phyloP scores from a whole-genome alignment of 2,329 filamentous ascomycete genomes.

The Fusarium xyrophilum region DNA sequence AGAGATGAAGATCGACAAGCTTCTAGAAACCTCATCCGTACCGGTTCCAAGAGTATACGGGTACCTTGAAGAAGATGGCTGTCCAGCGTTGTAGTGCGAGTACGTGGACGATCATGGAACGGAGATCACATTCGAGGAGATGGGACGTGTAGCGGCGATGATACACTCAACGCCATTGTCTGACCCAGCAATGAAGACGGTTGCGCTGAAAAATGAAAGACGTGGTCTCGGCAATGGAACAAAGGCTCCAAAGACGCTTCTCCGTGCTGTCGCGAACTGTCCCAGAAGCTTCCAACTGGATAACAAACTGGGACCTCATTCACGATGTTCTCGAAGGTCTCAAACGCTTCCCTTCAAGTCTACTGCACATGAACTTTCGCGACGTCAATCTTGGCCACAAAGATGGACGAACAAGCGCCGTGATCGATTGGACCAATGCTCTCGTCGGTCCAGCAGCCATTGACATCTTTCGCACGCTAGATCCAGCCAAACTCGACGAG shows the following conservation, averaged over 20 bases:
- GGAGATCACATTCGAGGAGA: background rate
- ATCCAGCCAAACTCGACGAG: background rate
- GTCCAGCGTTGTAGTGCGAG: constrained; percentile 16
- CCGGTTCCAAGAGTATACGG: background rate
- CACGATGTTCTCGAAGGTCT: background rate
- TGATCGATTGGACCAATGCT: constrained; percentile 14
- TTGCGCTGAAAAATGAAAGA: background rate
- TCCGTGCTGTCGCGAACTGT: background rate
- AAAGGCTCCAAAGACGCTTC: constrained; percentile 6
- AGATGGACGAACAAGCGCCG: background rate
- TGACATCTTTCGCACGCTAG: constrained; percentile 8
- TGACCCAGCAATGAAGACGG: fast-evolving
- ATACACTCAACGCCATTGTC: background rate
- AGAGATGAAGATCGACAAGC: constrained; percentile 5
- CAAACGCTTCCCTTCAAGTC: background rate
- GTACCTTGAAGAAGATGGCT: background rate
- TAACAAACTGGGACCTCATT: background rate
- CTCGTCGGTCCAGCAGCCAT: constrained; percentile 4
- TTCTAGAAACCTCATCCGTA: background rate
- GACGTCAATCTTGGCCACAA: constrained; percentile 2
- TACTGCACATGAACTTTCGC: constrained; percentile 19
- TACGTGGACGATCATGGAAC: constrained; percentile 11
- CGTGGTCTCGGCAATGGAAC: background rate
- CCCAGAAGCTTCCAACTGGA: background rate
- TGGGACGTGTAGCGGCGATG: constrained; percentile 6